phyloP scores from a whole-genome alignment of 2,329 filamentous ascomycete genomes.

The Fusarium caatingaense region DNA sequence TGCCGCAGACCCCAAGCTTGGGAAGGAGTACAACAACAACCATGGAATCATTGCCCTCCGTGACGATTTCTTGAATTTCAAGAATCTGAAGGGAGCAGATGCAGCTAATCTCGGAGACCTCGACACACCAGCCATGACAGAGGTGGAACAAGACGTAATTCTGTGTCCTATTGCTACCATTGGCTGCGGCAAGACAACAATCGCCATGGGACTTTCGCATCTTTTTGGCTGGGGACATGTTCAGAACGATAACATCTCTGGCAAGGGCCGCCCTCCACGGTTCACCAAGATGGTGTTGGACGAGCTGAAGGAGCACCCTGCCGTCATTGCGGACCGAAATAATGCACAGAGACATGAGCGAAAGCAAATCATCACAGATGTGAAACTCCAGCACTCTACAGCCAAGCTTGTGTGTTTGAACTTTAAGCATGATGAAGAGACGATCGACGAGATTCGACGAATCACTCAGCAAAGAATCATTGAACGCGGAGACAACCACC shows the following conservation, averaged over 20 bases:
- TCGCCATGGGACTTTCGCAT: constrained; percentile 82
- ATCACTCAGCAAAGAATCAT: constrained; percentile 84
- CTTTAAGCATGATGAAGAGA: constrained; percentile 84
- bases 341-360: constrained; percentile 92
- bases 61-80: constrained; percentile 85
- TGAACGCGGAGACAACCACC: constrained; percentile 92
- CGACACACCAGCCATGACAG: constrained; percentile 57
- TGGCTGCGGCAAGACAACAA: constrained; percentile 95
- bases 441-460: constrained; percentile 77
- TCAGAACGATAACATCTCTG: constrained; percentile 96
- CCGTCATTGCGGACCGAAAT: constrained; percentile 92
- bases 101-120: constrained; percentile 80
- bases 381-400: constrained; percentile 69
- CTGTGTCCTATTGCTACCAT: constrained; percentile 94
- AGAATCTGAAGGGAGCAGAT: constrained; percentile 87
- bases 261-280: constrained; percentile 78
- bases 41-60: constrained; percentile 95
- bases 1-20: constrained; percentile 73
- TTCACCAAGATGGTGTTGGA: constrained; percentile 80
- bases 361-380: constrained; percentile 85
- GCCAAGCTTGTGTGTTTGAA: constrained; percentile 86
- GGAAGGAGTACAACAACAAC: constrained; percentile 81
- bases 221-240: constrained; percentile 93
- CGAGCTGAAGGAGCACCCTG: constrained; percentile 71
- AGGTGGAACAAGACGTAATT: constrained; percentile 76